Percentiles rank a stretch among this genome's conserved stretches.
Evolutionary conservation across 306 rosid species (phyloP).

Genomic region (Neltuma alba): DNA sequence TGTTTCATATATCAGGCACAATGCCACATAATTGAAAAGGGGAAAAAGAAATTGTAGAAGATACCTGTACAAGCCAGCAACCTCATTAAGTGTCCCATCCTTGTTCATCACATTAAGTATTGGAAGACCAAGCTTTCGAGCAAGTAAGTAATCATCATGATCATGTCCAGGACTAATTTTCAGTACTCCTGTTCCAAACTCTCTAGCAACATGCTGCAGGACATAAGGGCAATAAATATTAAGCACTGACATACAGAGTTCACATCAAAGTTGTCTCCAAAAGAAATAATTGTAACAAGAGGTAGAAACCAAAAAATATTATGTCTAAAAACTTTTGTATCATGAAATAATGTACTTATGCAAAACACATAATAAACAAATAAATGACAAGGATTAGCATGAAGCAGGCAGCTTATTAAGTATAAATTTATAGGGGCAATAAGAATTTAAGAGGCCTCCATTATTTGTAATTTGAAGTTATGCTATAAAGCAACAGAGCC

Average conservation of each 20-base stretch:
- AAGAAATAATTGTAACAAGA: conserved; percentile 21
- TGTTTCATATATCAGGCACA: conserved; percentile 37
- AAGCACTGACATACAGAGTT: conserved; percentile 1
- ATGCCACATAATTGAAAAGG: not conserved
- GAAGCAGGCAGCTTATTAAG: not conserved
- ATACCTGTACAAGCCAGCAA: conserved; percentile 89
- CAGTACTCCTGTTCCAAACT: conserved; percentile 94
- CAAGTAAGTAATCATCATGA: conserved; percentile 90
- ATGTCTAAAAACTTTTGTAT: not conserved
- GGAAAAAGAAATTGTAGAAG: conserved; percentile 3
- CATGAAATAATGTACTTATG: conserved; percentile 5
- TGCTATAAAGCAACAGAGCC: not conserved
- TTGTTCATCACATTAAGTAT: conserved; percentile 98
- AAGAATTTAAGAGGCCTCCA: not conserved
- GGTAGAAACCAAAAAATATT: not conserved
- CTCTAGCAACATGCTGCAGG: conserved; percentile 81
- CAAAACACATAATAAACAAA: conserved; percentile 8
- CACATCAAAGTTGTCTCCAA: conserved; percentile 23
- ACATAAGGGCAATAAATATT: conserved; percentile 32
- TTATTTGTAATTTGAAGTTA: not conserved
- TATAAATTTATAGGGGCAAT: not conserved
- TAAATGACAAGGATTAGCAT: not conserved
- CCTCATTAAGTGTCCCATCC: conserved; percentile 91
- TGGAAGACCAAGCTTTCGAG: conserved; percentile 96
- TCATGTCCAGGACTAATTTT: conserved; percentile 99